Evolutionary conservation across 225 moss, liverwort and hornwort genomes (phyloP).

Genomic region (Marchantia paleacea): DNA sequence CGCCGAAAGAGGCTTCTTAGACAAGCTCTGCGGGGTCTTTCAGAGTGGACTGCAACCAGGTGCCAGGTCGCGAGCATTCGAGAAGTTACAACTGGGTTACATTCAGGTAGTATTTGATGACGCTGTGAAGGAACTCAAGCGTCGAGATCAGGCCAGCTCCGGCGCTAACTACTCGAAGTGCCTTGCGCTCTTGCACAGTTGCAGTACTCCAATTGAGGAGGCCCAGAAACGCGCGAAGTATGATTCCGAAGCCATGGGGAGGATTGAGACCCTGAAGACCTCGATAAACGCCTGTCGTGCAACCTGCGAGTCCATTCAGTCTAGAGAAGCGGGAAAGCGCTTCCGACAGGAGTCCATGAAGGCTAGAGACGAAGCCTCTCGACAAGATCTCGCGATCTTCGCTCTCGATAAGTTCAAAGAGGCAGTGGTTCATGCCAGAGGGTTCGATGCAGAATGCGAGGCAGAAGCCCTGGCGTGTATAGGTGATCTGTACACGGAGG

Average conservation of each 20-base stretch:
- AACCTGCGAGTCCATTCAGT: slow-evolving; percentile 48
- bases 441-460: slow-evolving; percentile 46
- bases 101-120: slow-evolving; percentile 32
- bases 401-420: slow-evolving; percentile 53
- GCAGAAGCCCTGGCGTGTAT: slow-evolving; percentile 43
- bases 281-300: slow-evolving; percentile 28
- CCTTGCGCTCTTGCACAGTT: slow-evolving; percentile 34
- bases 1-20: slow-evolving; percentile 6
- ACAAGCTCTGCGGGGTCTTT: slow-evolving; percentile 25
- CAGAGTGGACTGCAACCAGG: slow-evolving; percentile 5
- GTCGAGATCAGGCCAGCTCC: slow-evolving; percentile 10
- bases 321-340: slow-evolving; percentile 34
- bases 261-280: slow-evolving; percentile 21
- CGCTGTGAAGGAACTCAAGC: slow-evolving; percentile 37
- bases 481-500: slow-evolving; percentile 42
- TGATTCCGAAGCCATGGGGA: slow-evolving; percentile 22
- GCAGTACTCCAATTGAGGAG: slow-evolving; percentile 32
- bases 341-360: slow-evolving; percentile 29
- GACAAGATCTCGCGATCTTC: slow-evolving; percentile 25
- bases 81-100: slow-evolving; percentile 27
- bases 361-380: slow-evolving; percentile 18
- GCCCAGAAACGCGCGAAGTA: slow-evolving; percentile 23
- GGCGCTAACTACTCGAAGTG: slow-evolving; percentile 22
- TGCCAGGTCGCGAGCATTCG: slow-evolving; percentile 37
- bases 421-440: slow-evolving; percentile 42